Evolutionary conservation across 192 early-diverging fungal species (phyloP).

Genomic region (Neocallimastix lanati): DNA sequence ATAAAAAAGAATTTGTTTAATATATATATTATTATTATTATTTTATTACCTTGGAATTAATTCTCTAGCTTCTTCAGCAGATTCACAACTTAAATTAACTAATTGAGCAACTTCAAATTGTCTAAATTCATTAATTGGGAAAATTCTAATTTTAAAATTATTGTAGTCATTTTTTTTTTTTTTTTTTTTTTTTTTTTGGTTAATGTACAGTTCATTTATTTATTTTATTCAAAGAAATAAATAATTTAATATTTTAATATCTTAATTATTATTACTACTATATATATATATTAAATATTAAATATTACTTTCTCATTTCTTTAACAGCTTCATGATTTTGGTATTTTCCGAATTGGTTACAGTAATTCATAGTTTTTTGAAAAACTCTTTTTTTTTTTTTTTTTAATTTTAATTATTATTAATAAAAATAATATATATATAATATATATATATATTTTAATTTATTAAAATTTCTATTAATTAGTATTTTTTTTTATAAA

Average conservation of each 20-base stretch:
- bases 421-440: too few species aligned
- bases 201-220: not conserved
- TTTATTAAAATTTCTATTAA: too few species aligned
- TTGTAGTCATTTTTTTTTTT: too few species aligned
- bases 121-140: slow-evolving; percentile 20
- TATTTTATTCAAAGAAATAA: too few species aligned
- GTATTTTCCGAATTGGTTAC: slow-evolving; percentile 62
- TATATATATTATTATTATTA: too few species aligned
- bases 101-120: slow-evolving; percentile 80
- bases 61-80: slow-evolving; percentile 76
- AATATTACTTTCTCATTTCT: slow-evolving; percentile 51
- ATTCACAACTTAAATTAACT: slow-evolving; percentile 78
- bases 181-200: not conserved
- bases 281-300: not conserved
- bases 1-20: too few species aligned
- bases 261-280: too few species aligned
- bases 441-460: too few species aligned
- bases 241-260: too few species aligned
- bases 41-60: slow-evolving; percentile 68
- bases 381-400: slow-evolving; percentile 29
- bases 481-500: too few species aligned
- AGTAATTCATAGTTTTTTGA: slow-evolving; percentile 72
- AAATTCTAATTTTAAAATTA: slow-evolving; percentile 3
- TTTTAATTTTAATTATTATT: too few species aligned
- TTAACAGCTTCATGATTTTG: slow-evolving; percentile 70